Percentiles rank a stretch among this genome's conserved stretches.
Evolutionary conservation across 306 rosid species (phyloP).

Genomic region (Citrullus mucosospermus): DNA sequence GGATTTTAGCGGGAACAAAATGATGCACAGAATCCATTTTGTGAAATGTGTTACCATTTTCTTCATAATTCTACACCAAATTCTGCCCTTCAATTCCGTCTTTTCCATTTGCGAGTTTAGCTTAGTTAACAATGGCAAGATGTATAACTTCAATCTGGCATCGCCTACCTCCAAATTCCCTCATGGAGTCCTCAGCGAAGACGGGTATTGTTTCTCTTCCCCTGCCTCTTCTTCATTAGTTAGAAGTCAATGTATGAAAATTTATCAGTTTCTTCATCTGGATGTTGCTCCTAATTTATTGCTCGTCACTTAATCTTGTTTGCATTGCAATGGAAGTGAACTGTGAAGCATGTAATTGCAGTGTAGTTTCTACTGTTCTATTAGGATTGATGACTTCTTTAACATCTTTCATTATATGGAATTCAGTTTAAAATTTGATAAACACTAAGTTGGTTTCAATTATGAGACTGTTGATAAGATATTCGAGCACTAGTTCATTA

Average conservation of each 20-base stretch:
- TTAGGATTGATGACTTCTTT: neutral
- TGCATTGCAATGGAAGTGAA: neutral
- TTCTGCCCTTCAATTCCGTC: slow-evolving; percentile 15
- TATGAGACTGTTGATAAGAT: neutral
- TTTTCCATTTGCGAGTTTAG: slow-evolving; percentile 39
- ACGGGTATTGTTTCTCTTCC: slow-evolving; percentile 44
- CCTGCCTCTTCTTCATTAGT: neutral
- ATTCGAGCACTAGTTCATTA: neutral
- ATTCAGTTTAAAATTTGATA: neutral
- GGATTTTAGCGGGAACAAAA: slow-evolving; percentile 17
- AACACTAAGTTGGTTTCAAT: neutral
- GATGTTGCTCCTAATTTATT: neutral
- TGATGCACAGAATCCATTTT: slow-evolving; percentile 12
- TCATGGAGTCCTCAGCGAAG: slow-evolving; percentile 91
- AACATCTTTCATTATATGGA: neutral
- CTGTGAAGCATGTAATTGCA: neutral
- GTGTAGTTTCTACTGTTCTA: neutral
- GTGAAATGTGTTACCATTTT: slow-evolving; percentile 22
- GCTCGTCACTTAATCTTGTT: neutral
- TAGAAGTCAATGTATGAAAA: neutral
- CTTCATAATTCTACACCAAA: slow-evolving; percentile 23
- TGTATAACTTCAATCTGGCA: slow-evolving; percentile 59
- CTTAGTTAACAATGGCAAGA: slow-evolving; percentile 28
- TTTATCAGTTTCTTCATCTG: neutral
- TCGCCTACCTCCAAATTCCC: slow-evolving; percentile 56